Evolutionary conservation across 495 filamentous ascomycete genomes (phyloP), one percentile per base, ranked within the genome.

Genomic region (Neurospora tetraspora): DNA sequence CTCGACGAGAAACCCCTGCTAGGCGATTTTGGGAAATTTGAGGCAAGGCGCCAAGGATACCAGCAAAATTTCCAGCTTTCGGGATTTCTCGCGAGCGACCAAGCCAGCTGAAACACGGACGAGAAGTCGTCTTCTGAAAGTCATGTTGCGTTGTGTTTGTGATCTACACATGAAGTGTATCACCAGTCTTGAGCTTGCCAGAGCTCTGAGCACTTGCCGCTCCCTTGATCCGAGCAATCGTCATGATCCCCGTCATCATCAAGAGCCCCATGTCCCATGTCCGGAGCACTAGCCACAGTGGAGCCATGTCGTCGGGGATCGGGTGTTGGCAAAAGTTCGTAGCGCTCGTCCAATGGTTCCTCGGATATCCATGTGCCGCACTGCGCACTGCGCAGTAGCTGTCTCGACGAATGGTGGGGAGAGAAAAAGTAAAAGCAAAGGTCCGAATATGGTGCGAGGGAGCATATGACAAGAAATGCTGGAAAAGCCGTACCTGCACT

Each of bases 401-500:
- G 31, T 31, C 47, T 61, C 23, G 47, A 72, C 34, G 70, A 40
- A 31, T 61, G 70, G 53, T 27, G 70, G 59, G 18, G 69, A 16
- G 65, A 69, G 34, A 59, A 59, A 71, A 47, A 65, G 43, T 20
- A 69, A 39, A 34, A 38, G 70, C 39, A 73, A 40, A 70, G 20
- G 39, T 47, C 39, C 20, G 23, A 45, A 45, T 53, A n/a, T 27
- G 45, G 39, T 53, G 27, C 18, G 42, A 69, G 70, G 45, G 68
- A 34, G 39, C 69, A 40, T 23, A 43, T 37, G 27, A 73, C 20
- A 71, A 70, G 71, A 76, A 70, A 69, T 68, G 5, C 36, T 68
- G 70, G 70, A 80, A 61, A 34, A 34, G 53, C 53, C 86, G 73
- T 86, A 91, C 90, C 83, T 99, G 95, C 69, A 99, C 96, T 80